Evolutionary conservation across 352 stramenopile species (phyloP).

Genomic region (Pythium vanterpoolii): DNA sequence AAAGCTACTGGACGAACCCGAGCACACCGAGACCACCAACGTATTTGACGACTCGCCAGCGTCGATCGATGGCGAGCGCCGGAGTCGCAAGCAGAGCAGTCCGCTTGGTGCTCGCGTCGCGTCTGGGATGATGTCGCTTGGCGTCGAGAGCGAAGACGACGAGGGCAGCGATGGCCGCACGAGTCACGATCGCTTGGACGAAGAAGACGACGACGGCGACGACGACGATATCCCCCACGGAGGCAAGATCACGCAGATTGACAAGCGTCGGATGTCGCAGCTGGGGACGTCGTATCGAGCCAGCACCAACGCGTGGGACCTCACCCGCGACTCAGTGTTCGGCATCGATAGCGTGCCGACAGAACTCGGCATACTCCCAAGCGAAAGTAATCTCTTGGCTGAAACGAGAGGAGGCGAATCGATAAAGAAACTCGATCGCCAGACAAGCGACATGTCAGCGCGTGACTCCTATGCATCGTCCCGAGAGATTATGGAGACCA

Average conservation of each 20-base stretch:
- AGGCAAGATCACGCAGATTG: no score
- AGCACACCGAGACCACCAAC: neutral
- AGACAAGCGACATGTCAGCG: constrained; percentile 9
- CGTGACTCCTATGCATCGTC: constrained; percentile 36
- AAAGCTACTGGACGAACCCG: constrained; percentile 34
- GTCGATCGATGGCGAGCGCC: neutral
- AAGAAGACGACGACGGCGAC: constrained; percentile 13
- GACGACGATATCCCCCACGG: neutral
- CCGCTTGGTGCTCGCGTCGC: neutral
- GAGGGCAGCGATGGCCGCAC: constrained; percentile 4
- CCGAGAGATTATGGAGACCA: constrained; percentile 1
- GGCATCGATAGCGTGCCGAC: neutral
- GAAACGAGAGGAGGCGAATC: neutral
- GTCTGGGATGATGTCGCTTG: constrained; percentile 4
- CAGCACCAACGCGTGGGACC: constrained; percentile 9
- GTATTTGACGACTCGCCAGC: neutral
- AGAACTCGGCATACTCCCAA: no score
- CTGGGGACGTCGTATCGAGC: neutral
- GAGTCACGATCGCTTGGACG: constrained; percentile 6
- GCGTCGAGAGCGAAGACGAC: constrained; percentile 6
- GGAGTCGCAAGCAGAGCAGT: constrained; percentile 10
- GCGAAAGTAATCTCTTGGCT: neutral
- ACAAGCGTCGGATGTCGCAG: neutral
- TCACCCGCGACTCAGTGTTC: neutral
- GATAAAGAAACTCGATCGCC: neutral